Evolutionary conservation across 2,329 filamentous ascomycete genomes (phyloP).

Genomic region (Talaromyces marneffei): DNA sequence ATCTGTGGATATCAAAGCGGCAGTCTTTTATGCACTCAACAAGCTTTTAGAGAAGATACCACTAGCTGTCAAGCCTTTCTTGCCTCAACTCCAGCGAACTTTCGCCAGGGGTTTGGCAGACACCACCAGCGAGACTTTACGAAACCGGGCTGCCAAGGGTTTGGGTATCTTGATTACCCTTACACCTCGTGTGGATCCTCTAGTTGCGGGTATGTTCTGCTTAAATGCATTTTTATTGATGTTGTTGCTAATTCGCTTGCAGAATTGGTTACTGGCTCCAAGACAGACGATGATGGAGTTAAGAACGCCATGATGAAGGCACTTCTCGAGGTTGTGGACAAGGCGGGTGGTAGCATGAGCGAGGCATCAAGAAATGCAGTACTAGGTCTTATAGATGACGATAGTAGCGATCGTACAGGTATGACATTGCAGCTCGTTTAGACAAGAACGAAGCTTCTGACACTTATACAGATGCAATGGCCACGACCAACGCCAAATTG

Average conservation of each 20-base stretch:
- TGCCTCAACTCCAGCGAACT: slow-evolving; percentile 91
- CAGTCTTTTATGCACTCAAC: slow-evolving; percentile 89
- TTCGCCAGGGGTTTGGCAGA: slow-evolving; percentile 96
- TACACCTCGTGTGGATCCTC: slow-evolving; percentile 88
- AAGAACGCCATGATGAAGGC: slow-evolving; percentile 96
- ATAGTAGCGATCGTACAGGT: slow-evolving; percentile 67
- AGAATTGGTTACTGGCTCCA: slow-evolving; percentile 91
- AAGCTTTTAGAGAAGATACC: slow-evolving; percentile 96
- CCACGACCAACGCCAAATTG: slow-evolving; percentile 83
- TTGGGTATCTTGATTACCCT: slow-evolving; percentile 92
- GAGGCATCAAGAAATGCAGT: slow-evolving; percentile 83
- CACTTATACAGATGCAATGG: slow-evolving; percentile 55
- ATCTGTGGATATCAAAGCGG: slow-evolving; percentile 89
- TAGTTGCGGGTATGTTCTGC: slow-evolving; percentile 57
- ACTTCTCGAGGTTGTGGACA: slow-evolving; percentile 91
- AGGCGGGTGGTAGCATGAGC: slow-evolving; percentile 91
- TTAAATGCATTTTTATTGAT: background rate
- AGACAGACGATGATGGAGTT: slow-evolving; percentile 80
- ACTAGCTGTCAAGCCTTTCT: slow-evolving; percentile 87
- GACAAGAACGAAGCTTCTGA: slow-evolving; percentile 13
- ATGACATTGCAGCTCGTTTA: slow-evolving; percentile 21
- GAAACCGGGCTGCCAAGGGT: slow-evolving; percentile 85
- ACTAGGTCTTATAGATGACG: slow-evolving; percentile 78
- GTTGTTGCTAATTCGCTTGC: slow-evolving; percentile 26
- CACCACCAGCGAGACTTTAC: slow-evolving; percentile 79